phyloP scores from a whole-genome alignment of 208 protist species.

The Wallacemonas collosoma region DNA sequence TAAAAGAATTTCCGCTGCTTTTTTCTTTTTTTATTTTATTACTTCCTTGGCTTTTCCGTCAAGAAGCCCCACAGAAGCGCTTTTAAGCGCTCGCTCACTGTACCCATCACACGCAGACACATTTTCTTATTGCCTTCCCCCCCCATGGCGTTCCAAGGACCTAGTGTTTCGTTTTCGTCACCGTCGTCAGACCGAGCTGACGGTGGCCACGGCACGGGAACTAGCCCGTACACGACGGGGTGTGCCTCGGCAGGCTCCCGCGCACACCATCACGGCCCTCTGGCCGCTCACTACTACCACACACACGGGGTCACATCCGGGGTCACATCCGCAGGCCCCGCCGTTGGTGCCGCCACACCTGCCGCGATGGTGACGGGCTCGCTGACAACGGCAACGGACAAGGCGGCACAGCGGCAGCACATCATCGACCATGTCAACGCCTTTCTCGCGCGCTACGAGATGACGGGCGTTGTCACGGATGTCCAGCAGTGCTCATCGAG shows the following conservation, averaged over 20 bases:
- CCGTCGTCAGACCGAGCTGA: slow-evolving; percentile 8
- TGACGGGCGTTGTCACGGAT: slow-evolving; percentile 58
- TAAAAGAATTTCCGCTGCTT: neutral
- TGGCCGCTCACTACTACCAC: slow-evolving; percentile 12
- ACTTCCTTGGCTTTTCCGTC: neutral
- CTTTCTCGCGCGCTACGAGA: slow-evolving; percentile 60
- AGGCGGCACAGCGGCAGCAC: slow-evolving; percentile 36
- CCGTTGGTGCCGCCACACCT: neutral
- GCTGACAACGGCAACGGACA: neutral
- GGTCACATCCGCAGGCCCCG: neutral
- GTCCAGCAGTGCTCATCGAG: slow-evolving; percentile 86
- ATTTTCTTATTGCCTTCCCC: slow-evolving; percentile 1
- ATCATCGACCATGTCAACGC: slow-evolving; percentile 71
- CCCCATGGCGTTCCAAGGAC: slow-evolving; percentile 7
- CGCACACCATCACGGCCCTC: neutral
- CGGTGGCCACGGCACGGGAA: neutral
- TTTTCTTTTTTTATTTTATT: slow-evolving; percentile 4
- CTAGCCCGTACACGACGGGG: slow-evolving; percentile 8
- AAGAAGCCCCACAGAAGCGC: neutral
- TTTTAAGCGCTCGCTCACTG: slow-evolving; percentile 8
- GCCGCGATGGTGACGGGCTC: neutral
- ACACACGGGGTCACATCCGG: neutral
- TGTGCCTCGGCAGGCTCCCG: slow-evolving; percentile 5
- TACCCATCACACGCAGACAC: neutral
- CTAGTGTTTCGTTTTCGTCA: neutral